These are phyloP conservation scores for Staphylotrichum longicolle DNA, from an alignment of 495 filamentous ascomycete species.

Conservation along the genomic window DNA sequence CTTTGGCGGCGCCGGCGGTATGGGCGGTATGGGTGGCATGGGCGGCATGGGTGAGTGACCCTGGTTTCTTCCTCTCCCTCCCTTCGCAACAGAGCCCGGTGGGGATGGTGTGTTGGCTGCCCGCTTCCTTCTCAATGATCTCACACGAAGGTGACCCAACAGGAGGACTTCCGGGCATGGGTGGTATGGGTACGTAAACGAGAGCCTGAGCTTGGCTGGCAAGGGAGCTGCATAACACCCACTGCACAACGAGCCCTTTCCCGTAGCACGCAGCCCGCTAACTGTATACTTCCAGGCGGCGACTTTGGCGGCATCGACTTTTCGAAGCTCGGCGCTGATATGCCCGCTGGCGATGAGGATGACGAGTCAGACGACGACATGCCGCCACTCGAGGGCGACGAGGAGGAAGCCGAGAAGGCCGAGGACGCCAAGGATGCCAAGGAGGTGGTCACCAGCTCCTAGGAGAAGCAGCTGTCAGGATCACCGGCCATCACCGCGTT, in stretches of 20 bases:
- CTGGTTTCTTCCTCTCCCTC: neutral
- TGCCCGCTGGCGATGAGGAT: conserved; percentile 53
- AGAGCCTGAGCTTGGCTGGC: neutral
- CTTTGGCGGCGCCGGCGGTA: conserved; percentile 47
- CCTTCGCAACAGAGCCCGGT: neutral
- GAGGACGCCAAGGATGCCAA: conserved; percentile 45
- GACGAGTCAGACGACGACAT: conserved; percentile 52
- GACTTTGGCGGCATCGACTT: conserved; percentile 79
- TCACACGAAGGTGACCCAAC: conserved; percentile 12
- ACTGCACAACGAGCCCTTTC: too few species aligned
- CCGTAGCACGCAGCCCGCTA: conserved; percentile 5
- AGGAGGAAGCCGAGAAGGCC: conserved; percentile 51
- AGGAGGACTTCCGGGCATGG: conserved; percentile 51
- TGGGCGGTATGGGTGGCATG: neutral
- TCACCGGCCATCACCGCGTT: too few species aligned
- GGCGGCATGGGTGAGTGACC: conserved; percentile 48
- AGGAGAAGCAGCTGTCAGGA: neutral
- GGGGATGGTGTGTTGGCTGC: neutral
- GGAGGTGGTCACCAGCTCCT: conserved; percentile 17
- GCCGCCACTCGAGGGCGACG: conserved; percentile 43
- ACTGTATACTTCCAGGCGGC: conserved; percentile 23
- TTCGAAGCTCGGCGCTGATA: conserved; percentile 78
- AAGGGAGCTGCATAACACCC: neutral
- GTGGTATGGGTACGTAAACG: conserved; percentile 52
- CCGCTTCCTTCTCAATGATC: neutral